Base-by-base conservation (phyloP, 768 basidiomycete species). In the Vishniacozyma victoriae region DNA sequence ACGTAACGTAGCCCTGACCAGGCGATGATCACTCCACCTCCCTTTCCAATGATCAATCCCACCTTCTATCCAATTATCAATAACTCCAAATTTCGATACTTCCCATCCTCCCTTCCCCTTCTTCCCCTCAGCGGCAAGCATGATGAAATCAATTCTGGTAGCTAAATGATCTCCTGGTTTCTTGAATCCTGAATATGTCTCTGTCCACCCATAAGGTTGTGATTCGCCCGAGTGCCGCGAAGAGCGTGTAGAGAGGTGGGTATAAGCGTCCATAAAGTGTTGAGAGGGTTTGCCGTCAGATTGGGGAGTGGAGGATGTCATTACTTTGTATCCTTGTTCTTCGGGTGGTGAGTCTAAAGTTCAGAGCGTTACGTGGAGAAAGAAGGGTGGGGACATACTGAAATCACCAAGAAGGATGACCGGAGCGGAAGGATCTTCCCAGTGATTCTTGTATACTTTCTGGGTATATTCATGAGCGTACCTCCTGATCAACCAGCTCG, bases 341-440 rank as follows among this genome's bases (percentile, higher is more conserved):
- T 62, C 45, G 0, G 60, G 53, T 11, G 66, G 66, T 9, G 71
- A 72, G 45, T 74, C 66, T 68, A 27, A 26, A 20, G 16, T 35
- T 16, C 13, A 22, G 18, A 2, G 27, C 15, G 13, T 3, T 15
- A 5, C 14, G 20, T 15, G 18, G 11, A 9, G 23, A 31, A 40
- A 15, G 43, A 19, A 14, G n/a, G 9, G 16, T 19, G 25, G 20
- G 11, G 16, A 42, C 64, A 48, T 38, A 64, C 65, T 73, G 31
- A 73, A 52, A 42, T 73, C 72, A 0, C 72, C 72, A 14, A 67
- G 42, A 2, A 72, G 42, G 1, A 73, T 48, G 2, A 72, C 54
- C 6, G 56, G 50, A 22, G 20, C 12, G 7, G 26, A 6, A 1
- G 33, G 20, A 24, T 41, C 29, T 27, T 36, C 47, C 11, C 42